phyloP scores from a whole-genome alignment of 2,329 filamentous ascomycete species.

The Hypoxylon sp. region DNA sequence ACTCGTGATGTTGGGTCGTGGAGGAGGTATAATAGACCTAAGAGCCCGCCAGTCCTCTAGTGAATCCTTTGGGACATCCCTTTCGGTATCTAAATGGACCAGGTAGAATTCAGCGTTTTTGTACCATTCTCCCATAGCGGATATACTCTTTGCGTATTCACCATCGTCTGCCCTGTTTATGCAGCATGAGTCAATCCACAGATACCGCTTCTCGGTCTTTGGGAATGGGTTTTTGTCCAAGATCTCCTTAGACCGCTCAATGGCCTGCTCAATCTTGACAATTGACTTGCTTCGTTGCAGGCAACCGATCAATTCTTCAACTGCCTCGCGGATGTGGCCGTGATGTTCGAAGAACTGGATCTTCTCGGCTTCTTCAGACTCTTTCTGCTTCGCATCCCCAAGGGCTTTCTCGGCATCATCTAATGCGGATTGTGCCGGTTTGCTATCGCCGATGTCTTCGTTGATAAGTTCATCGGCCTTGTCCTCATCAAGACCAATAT shows the following conservation, averaged over 20 bases:
- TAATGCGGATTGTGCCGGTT: not conserved
- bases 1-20: constrained; percentile 39
- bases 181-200: constrained; percentile 56
- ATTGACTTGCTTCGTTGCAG: constrained; percentile 51
- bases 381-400: constrained; percentile 18
- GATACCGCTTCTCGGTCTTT: constrained; percentile 48
- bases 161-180: constrained; percentile 53
- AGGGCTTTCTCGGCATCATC: constrained; percentile 25
- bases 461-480: constrained; percentile 19
- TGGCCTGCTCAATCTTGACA: constrained; percentile 50
- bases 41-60: constrained; percentile 47
- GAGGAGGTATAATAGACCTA: constrained; percentile 10
- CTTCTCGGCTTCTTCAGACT: constrained; percentile 25
- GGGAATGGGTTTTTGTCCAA: constrained; percentile 50
- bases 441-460: not conserved
- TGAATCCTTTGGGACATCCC: constrained; percentile 44
- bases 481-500: constrained; percentile 32
- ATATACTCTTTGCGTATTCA: constrained; percentile 53
- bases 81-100: constrained; percentile 50
- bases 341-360: constrained; percentile 46
- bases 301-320: constrained; percentile 47
- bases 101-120: constrained; percentile 53
- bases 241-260: constrained; percentile 47
- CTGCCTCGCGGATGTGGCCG: constrained; percentile 47
- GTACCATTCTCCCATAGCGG: constrained; percentile 53